phyloP scores from a whole-genome alignment of 768 basidiomycete genomes.

The Nevesoporus exiguus region DNA sequence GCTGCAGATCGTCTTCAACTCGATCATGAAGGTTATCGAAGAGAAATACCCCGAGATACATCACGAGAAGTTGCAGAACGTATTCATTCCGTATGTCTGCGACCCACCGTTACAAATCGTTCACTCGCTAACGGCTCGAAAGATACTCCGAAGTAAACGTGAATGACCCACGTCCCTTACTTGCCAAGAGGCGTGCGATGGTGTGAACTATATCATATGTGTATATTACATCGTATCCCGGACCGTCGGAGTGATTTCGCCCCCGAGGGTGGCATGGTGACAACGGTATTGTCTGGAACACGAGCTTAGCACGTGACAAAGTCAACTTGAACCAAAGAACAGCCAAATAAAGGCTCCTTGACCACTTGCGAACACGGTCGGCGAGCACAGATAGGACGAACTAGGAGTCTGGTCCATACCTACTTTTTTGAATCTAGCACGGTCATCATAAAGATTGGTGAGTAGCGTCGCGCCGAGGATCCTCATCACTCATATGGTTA shows the following conservation, averaged over 20 bases:
- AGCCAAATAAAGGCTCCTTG: constrained; percentile 31
- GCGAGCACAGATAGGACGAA: constrained; percentile 10
- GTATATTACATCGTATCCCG: background rate
- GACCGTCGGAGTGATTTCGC: background rate
- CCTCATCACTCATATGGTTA: constrained; percentile 26
- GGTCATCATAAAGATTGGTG: constrained; percentile 9
- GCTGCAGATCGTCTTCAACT: constrained; percentile 61
- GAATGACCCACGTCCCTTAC: constrained; percentile 20
- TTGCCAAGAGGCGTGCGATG: constrained; percentile 19
- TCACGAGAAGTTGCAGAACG: constrained; percentile 53
- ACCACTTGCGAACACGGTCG: constrained; percentile 7
- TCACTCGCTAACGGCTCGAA: constrained; percentile 2
- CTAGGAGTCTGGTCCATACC: constrained; percentile 19
- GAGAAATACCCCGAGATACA: constrained; percentile 65
- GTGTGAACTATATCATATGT: constrained; percentile 1
- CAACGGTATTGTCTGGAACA: constrained; percentile 9
- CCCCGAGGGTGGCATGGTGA: constrained; percentile 9
- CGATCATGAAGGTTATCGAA: constrained; percentile 53
- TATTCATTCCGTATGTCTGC: constrained; percentile 58
- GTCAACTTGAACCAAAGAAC: constrained; percentile 55
- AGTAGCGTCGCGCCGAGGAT: constrained; percentile 2
- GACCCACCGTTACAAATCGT: background rate
- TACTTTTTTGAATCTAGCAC: constrained; percentile 14
- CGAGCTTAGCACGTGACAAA: constrained; percentile 32
- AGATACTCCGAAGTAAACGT: constrained; percentile 27